Evolutionary conservation across 495 filamentous ascomycete species (phyloP), one percentile per base, ranked within the genome.

Genomic region (Hypoxylon crocopeplum): DNA sequence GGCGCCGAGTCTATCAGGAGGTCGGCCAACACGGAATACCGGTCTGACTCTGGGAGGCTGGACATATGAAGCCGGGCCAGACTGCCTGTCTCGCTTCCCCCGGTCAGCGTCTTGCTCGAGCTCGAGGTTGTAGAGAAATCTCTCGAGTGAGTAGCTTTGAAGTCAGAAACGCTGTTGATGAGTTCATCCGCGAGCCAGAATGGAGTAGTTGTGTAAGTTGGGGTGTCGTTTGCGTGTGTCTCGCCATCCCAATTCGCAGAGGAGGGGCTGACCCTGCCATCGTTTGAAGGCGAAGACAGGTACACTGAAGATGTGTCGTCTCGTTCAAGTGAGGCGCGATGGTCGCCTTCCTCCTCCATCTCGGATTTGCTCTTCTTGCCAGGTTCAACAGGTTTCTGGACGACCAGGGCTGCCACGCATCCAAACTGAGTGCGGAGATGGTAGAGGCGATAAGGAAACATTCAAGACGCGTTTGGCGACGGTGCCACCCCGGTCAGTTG

Each of bases 1-100:
- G 56, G 62, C n/a, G 57, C 56, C 22, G 62, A 52, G 17, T 56
- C 62, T 15, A 62, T 61, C 10, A 66, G 51, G n/a, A 66, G 57
- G 42, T 66, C 62, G 5, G 56, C 51, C n/a, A 66, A 15, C 2
- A 33, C 41, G 5, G 52, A 12, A 13, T 48, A 50, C 16, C 47
- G 39, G 17, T 66, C 45, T 2, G 37, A 3, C 2, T 57, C 34
- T 7, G 48, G 36, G 11, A 25, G 3, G 21, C 40, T 50, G 21
- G 52, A 21, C 2, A 17, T 17, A 22, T 29, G 24, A 5, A 55
- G 44, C 13, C 40, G 51, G 20, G 33, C 25, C n/a, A 32, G 41
- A 36, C 46, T 61, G 12, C 29, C 62, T 5, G 22, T 16, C n/a
- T 66, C 56, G 39, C 40, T 52, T 19, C 34, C n/a, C 7, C 22